Conservation (phyloP, 306 rosid species). For the Cercis canadensis region DNA sequence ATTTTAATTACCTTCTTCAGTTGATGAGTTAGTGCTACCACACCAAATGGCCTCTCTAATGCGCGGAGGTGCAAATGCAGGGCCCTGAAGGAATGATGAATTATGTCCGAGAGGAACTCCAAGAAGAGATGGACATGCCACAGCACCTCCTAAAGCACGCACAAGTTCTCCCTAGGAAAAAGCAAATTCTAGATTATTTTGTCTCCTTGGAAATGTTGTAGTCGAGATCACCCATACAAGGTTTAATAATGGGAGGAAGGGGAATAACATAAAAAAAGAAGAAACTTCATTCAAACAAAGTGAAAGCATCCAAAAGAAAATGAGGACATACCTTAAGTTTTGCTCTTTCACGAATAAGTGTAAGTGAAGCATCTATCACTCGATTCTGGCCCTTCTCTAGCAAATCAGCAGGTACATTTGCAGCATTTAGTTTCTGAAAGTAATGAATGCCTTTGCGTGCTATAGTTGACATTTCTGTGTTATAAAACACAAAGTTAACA, state of each 20-base stretch:
- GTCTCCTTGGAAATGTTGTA: constrained; percentile 18
- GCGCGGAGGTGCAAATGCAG: constrained; percentile 97
- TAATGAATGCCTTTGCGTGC: constrained; percentile 67
- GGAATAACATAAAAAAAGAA: not conserved
- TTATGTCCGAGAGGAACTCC: constrained; percentile 98
- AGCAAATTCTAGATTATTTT: constrained; percentile 25
- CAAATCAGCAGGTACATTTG: constrained; percentile 61
- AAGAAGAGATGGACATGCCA: constrained; percentile 82
- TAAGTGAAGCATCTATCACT: constrained; percentile 92
- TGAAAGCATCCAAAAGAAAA: not conserved
- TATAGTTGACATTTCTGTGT: constrained; percentile 60
- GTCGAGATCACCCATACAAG: constrained; percentile 18
- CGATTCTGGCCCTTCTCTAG: constrained; percentile 82
- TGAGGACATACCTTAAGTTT: constrained; percentile 73
- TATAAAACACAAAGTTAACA: constrained; percentile 17
- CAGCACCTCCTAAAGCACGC: constrained; percentile 89
- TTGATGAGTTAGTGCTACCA: constrained; percentile 89
- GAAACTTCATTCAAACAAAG: constrained; percentile 8
- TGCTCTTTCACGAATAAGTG: constrained; percentile 94
- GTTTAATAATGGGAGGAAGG: not conserved
- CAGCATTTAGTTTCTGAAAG: constrained; percentile 57
- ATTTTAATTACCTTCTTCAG: constrained; percentile 77
- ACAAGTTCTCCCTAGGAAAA: constrained; percentile 79
- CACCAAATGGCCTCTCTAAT: constrained; percentile 99
- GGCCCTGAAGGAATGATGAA: constrained; percentile 98